Evolutionary conservation across 1,284 basidiomycete species (phyloP).

Genomic region (Phlebopus sp.): DNA sequence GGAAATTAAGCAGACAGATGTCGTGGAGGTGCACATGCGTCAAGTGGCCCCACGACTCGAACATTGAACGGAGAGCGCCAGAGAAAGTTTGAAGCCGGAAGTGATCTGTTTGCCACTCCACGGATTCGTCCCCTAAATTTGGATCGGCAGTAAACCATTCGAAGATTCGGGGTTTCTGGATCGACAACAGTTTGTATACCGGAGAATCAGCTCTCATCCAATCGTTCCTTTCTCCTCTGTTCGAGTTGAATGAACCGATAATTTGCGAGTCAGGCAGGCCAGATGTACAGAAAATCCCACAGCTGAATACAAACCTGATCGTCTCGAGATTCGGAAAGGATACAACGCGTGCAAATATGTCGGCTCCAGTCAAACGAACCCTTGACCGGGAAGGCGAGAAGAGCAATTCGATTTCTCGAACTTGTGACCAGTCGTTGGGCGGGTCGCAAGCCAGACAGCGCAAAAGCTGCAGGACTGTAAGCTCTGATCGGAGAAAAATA

Average conservation of each 20-base stretch:
- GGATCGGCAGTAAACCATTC: constrained; percentile 1
- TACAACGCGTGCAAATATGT: not conserved
- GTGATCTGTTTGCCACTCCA: not conserved
- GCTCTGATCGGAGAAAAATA: constrained; percentile 6
- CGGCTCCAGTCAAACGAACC: not conserved
- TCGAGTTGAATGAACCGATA: not conserved
- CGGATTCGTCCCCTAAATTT: not conserved
- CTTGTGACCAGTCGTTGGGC: not conserved
- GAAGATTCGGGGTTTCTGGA: not conserved
- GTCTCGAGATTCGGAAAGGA: constrained; percentile 3
- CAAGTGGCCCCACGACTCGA: constrained; percentile 4
- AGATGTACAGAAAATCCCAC: not conserved
- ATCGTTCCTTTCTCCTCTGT: too few species aligned
- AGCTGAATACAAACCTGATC: constrained; percentile 1
- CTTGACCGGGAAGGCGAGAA: constrained; percentile 2
- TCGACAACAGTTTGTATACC: constrained; percentile 6
- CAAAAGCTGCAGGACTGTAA: constrained; percentile 4
- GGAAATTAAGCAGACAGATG: constrained; percentile 3
- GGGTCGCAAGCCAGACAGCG: not conserved
- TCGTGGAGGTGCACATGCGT: constrained; percentile 3
- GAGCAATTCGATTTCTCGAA: not conserved
- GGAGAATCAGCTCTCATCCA: constrained; percentile 4
- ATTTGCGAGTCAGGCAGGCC: not conserved
- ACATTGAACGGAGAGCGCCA: not conserved
- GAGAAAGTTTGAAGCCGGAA: not conserved